Evolutionary conservation across 345 rosid species (phyloP), one percentile per base, ranked within the genome.

Genomic region (Populus ilicifolia): DNA sequence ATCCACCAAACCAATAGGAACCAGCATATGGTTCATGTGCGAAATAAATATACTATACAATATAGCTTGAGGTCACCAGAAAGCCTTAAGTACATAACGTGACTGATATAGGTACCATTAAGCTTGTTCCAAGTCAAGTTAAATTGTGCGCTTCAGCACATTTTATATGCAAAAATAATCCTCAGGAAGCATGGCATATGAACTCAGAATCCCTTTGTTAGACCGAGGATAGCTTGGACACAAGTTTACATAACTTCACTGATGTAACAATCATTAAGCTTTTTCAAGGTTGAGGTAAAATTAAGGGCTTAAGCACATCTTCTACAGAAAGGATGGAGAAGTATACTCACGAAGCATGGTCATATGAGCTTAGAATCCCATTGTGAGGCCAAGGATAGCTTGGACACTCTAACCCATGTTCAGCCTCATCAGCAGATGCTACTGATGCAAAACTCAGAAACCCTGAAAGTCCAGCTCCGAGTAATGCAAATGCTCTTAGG

Each of bases 141-240:
- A 38, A 68, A 69, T 13, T 6, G 66, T 17, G 48, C 56, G 44
- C 30, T 52, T 6, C 54, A 70, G 30, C 62, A 78, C 67, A 73
- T 52, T 50, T 39, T 23, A 25, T 46, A 75, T 56, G 63, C 10
- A 6, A 70, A 71, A 68, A 80, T 11, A 48, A 62, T 29, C 88
- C 98, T 91, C 80, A 96, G 98, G 99, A 94, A 56, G 97, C 94
- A 87, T 94, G 98, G 83, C 99, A 71, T 94, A 94, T 64, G 98
- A 96, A 83, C 98, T 92, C 35, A 91, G 95, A 79, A 96, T 94
- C 83, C 99, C 99, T 73, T 85, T 50, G 78, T 96, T 98, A 85
- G 98, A 97, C 99, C 98, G 89, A 67, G n/a, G 69, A 65, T 27
- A 65, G 69, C 36, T 14, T 30, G 36, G 69, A 1, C 11, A 65